Percentiles rank a stretch among this genome's conserved stretches.
Conservation (phyloP, 352 stramenopile species). For the Aphanomyces euteiches region DNA sequence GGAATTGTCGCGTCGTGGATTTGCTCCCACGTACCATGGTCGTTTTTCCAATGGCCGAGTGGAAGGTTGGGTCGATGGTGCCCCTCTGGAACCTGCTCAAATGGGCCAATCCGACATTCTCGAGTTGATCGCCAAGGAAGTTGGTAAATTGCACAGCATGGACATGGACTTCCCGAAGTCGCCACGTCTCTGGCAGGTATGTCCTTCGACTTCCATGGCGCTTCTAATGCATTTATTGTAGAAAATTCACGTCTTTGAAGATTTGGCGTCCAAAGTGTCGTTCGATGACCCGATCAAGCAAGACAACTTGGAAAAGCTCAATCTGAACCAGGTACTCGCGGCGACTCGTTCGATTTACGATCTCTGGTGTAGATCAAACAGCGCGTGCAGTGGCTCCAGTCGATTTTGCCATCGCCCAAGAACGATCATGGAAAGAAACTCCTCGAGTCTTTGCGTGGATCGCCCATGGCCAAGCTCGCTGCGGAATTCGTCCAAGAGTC, state of each 20-base stretch:
- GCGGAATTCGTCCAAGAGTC: conserved; percentile 70
- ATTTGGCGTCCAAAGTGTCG: conserved; percentile 59
- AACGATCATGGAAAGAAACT: conserved; percentile 66
- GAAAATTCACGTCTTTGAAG: conserved; percentile 79
- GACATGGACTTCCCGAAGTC: conserved; percentile 57
- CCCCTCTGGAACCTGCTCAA: conserved; percentile 78
- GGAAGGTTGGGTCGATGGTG: conserved; percentile 85
- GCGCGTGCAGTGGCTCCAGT: conserved; percentile 70
- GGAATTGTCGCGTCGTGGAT: conserved; percentile 71
- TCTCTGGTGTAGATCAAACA: conserved; percentile 45
- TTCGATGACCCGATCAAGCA: conserved; percentile 59
- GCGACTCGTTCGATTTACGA: not conserved
- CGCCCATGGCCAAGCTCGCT: conserved; percentile 71
- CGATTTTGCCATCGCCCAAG: conserved; percentile 65
- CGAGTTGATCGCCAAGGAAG: conserved; percentile 79
- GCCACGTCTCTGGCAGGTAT: conserved; percentile 64
- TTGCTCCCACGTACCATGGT: conserved; percentile 86
- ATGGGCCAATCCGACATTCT: conserved; percentile 86
- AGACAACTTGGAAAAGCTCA: conserved; percentile 51
- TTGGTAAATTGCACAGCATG: conserved; percentile 86
- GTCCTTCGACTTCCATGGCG: conserved; percentile 8
- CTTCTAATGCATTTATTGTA: conserved; percentile 28
- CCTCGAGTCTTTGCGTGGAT: conserved; percentile 40
- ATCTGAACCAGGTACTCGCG: conserved; percentile 40
- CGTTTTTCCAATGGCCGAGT: conserved; percentile 90